Evolutionary conservation across 441 rosid species (phyloP), one percentile per base, ranked within the genome.

Genomic region (Jatropha multifida): DNA sequence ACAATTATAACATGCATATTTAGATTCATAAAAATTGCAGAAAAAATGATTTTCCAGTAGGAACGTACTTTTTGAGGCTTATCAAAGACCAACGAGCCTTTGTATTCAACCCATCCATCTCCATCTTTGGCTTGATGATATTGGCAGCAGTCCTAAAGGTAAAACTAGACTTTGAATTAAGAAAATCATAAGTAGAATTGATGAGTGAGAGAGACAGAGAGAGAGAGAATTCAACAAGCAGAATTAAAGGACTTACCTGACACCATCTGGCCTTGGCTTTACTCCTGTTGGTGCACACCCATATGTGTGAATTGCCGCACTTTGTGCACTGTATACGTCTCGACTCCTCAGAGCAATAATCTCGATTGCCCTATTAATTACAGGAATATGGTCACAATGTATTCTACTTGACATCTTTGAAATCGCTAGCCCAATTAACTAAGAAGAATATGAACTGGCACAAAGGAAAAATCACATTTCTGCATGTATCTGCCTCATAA

Each of bases 101-200:
- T 92, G 84, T 89, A 91, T 77, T 96, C 99, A 64, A 96, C 92
- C 99, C 99, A 96, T 44, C 99, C 99, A 88, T 96, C 99, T 63
- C 99, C 99, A 85, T 96, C 99, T 83, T 96, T 94, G 12, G 99
- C 98, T 84, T 92, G 94, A 90, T 96, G 99, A 83, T 94, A 86
- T 78, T 90, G 97, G 77, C 97, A 86, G 81, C 99, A 96, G 83
- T 92, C 98, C 99, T 96, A 82, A 69, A 79, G 73, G 27, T 68
- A 70, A 72, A 75, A 76, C 14, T 52, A 69, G 58, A 55, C 38
- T 51, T 41, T 48, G 40, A 59, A 58, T 56, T 51, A 48, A 76
- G 44, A 63, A 79, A 61, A 74, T 18, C 3, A 51, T 26, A 6
- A 12, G 71, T 42, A 26, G 70, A 78, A 68, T 26, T 49, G 69